Base-by-base conservation (phyloP, 1,284 basidiomycete species). In the Wallemia hederae region DNA sequence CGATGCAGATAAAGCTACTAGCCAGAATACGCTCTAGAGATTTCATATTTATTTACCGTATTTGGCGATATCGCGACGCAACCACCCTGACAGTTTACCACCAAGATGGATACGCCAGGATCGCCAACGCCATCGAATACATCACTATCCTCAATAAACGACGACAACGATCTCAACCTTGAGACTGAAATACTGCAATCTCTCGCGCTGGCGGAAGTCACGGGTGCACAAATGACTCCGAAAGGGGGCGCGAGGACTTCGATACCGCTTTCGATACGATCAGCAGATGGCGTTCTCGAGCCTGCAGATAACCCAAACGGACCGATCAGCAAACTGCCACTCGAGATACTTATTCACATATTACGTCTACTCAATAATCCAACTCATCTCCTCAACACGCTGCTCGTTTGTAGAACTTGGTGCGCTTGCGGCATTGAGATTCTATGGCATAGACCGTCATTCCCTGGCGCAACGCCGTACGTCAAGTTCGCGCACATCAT, bases 361-460 rank as follows among this genome's bases (percentile, higher is more conserved):
- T 78, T 98, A 65, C 84, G 83, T 63, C 80, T 89, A 65, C 75
- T 98, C 14, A 79, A 84, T 62, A 76, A 78, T 0, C 74, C 80
- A 24, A 75, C 77, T 61, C 85, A 92, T 71, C 76, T 94, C 49
- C 79, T 83, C 64, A 75, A 77, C 63, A 77, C 80, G 59, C 76
- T 94, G 62, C 79, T 84, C 61, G 91, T 97, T 29, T 90, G 83
- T 33, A 81, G 86, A 62, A 77, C 81, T 15, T 98, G 94, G 91
- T 96, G 90, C 74, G 81, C 91, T 67, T 92, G 89, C 70, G 82
- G 88, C 7, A 89, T 92, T 60, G 89, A 96, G 70, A 77, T 97
- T 22, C 77, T 98, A 24, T 99, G 92, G 92, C 84, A 91, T 70
- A 84, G 87, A 66, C 91, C 92, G 19, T 75, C 76, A 61, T 81